Percentiles rank a stretch among this genome's conserved stretches.
Evolutionary conservation across 1,284 basidiomycete species (phyloP).

Genomic region (Naganishia albida): DNA sequence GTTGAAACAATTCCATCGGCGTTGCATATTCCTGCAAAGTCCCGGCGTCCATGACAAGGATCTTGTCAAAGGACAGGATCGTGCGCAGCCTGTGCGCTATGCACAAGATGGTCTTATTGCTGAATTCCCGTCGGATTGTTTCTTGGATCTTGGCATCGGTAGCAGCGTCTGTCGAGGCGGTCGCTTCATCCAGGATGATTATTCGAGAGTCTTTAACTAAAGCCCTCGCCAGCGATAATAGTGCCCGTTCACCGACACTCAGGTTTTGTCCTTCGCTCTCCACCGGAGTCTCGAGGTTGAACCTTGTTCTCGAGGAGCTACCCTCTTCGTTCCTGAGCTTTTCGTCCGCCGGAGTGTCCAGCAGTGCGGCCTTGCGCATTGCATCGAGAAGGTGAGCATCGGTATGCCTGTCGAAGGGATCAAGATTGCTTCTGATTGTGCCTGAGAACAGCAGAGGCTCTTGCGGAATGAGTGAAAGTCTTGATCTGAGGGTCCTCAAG

Average conservation of each 20-base stretch:
- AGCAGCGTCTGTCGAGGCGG: constrained; percentile 72
- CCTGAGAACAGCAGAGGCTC: constrained; percentile 59
- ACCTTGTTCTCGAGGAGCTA: constrained; percentile 39
- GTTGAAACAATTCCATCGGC: constrained; percentile 50
- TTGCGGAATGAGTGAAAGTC: constrained; percentile 61
- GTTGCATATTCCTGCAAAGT: constrained; percentile 48
- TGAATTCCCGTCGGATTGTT: constrained; percentile 81
- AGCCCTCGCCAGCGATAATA: constrained; percentile 78
- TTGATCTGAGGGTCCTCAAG: constrained; percentile 50
- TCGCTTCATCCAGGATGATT: constrained; percentile 69
- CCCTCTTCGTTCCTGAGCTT: neutral
- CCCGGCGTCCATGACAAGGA: constrained; percentile 51
- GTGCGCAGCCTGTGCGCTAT: constrained; percentile 72
- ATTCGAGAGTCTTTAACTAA: constrained; percentile 73
- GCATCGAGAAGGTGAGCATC: constrained; percentile 77
- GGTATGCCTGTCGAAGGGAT: constrained; percentile 70
- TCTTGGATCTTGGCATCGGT: constrained; percentile 81
- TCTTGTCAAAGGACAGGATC: constrained; percentile 57
- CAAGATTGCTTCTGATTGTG: constrained; percentile 65
- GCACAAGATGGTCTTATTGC: constrained; percentile 73
- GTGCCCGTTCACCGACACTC: constrained; percentile 62
- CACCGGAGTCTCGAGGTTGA: constrained; percentile 62
- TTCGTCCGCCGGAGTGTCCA: constrained; percentile 42
- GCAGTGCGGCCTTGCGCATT: constrained; percentile 69
- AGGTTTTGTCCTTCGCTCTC: constrained; percentile 69